Evolutionary conservation across 306 rosid species (phyloP).

Genomic region (Calophaca sinica): DNA sequence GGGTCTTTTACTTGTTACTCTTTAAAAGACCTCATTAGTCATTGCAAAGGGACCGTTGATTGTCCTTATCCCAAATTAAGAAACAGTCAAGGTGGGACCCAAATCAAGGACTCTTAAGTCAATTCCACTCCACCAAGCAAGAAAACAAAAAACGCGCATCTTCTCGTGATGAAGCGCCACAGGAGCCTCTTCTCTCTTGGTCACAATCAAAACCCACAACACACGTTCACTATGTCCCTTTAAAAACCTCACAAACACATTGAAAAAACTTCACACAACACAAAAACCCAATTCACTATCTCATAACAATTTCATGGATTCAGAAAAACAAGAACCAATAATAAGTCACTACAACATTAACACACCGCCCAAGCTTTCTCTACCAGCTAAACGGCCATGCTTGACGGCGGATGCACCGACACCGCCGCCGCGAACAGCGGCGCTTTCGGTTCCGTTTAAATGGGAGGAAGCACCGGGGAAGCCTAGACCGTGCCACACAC

Average conservation of each 20-base stretch:
- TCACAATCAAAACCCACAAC: conserved; percentile 36
- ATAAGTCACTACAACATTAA: neutral
- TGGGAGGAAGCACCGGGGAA: conserved; percentile 98
- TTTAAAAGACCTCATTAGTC: neutral
- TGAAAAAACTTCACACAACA: conserved; percentile 4
- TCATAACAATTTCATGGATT: conserved; percentile 36
- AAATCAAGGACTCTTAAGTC: conserved; percentile 29
- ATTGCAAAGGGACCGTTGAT: conserved; percentile 28
- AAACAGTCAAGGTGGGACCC: conserved; percentile 44
- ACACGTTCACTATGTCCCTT: conserved; percentile 10
- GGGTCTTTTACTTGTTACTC: too few species aligned
- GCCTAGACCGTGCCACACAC: conserved; percentile 52
- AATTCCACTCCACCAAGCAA: neutral
- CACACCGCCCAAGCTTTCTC: conserved; percentile 52
- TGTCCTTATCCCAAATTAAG: conserved; percentile 21
- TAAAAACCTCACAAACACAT: neutral
- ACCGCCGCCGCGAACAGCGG: conserved; percentile 60
- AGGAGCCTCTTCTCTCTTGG: conserved; percentile 56
- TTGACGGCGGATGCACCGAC: conserved; percentile 52
- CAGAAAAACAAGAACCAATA: neutral
- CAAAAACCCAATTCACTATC: conserved; percentile 27
- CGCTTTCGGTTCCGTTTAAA: conserved; percentile 70
- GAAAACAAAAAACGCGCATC: conserved; percentile 28
- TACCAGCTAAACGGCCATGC: conserved; percentile 47
- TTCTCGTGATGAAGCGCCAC: conserved; percentile 84